Evolutionary conservation across 371 early-diverging fungal species (phyloP).

Genomic region (Ordospora pajunii): DNA sequence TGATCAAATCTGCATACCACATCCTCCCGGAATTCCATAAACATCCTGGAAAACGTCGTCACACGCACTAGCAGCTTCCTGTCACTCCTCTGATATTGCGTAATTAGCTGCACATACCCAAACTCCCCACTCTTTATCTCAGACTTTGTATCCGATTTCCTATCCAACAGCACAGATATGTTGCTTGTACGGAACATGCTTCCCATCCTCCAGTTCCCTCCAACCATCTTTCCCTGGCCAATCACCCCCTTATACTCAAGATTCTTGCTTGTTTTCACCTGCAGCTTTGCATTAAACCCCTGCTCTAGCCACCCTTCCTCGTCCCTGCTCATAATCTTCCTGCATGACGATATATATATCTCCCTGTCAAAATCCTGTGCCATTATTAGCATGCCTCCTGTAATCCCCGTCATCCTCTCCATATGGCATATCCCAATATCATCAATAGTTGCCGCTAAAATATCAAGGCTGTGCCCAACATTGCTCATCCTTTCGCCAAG

Average conservation of each 20-base stretch:
- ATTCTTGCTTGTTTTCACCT: slow-evolving; percentile 65
- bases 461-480: slow-evolving; percentile 73
- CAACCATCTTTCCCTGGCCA: slow-evolving; percentile 48
- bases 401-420: slow-evolving; percentile 77
- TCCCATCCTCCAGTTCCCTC: slow-evolving; percentile 49
- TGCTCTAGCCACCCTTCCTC: slow-evolving; percentile 72
- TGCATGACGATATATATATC: slow-evolving; percentile 53
- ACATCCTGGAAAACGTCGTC: slow-evolving; percentile 57
- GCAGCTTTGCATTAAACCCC: slow-evolving; percentile 94
- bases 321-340: slow-evolving; percentile 72
- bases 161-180: slow-evolving; percentile 50
- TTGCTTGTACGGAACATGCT: slow-evolving; percentile 42
- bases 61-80: slow-evolving; percentile 46
- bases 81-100: slow-evolving; percentile 53
- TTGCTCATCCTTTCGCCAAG: slow-evolving; percentile 75
- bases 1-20: slow-evolving; percentile 89
- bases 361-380: slow-evolving; percentile 66
- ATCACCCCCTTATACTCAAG: slow-evolving; percentile 47
- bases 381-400: slow-evolving; percentile 86
- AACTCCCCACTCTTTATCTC: slow-evolving; percentile 31
- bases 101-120: slow-evolving; percentile 59
- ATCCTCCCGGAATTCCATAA: slow-evolving; percentile 69
- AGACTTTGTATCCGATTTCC: neutral
- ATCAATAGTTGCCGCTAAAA: slow-evolving; percentile 80
- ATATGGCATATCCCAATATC: slow-evolving; percentile 92